These are phyloP conservation scores for Drosera capensis DNA, from an alignment of 148 eudicot genomes.

Conservation along the genomic window DNA sequence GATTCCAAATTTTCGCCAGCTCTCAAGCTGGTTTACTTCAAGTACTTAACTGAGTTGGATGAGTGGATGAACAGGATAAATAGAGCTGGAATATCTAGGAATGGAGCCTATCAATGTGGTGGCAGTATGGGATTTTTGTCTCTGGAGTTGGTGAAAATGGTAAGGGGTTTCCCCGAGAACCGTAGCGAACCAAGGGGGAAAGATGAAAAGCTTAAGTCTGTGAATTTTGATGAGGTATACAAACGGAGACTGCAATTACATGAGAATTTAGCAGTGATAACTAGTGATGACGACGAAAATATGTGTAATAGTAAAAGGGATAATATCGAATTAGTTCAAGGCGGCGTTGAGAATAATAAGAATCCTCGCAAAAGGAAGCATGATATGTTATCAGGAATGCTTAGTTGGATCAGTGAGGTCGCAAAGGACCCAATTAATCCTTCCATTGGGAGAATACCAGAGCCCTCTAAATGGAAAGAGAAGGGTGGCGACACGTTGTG, in stretches of 20 bases:
- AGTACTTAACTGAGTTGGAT: constrained; percentile 62
- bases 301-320: constrained; percentile 4
- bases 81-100: constrained; percentile 18
- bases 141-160: constrained; percentile 32
- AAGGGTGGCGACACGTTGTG: constrained; percentile 16
- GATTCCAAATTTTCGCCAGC: constrained; percentile 18
- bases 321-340: constrained; percentile 3
- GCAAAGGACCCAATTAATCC: constrained; percentile 41
- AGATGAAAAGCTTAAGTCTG: constrained; percentile 4
- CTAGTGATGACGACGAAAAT: constrained; percentile 22
- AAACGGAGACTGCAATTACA: constrained; percentile 6
- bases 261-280: constrained; percentile 5
- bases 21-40: constrained; percentile 41
- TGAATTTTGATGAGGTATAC: constrained; percentile 10
- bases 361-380: constrained; percentile 49
- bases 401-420: constrained; percentile 44
- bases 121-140: constrained; percentile 44
- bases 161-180: constrained; percentile 14
- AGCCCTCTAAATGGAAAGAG: constrained; percentile 26
- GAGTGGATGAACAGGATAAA: constrained; percentile 35
- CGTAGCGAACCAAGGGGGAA: constrained; percentile 6
- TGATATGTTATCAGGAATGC: constrained; percentile 28
- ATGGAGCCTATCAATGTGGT: constrained; percentile 25
- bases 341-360: constrained; percentile 9
- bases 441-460: constrained; percentile 20